Conservation (phyloP, 495 filamentous ascomycete species). For the Hypomontagnella monticulosa region DNA sequence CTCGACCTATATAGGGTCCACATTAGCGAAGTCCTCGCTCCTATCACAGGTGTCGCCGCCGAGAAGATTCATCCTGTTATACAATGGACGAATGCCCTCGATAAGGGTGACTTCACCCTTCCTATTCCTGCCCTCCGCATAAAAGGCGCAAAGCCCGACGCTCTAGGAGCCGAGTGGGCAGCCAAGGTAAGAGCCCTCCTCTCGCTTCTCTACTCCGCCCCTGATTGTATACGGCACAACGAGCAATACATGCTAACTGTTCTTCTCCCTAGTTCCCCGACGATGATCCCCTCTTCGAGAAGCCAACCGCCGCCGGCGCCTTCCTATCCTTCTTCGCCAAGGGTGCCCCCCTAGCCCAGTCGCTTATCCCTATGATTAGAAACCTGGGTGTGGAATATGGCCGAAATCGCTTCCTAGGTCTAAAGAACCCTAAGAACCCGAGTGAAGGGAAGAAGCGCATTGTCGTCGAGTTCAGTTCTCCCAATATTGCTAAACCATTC, state of each 20-base stretch:
- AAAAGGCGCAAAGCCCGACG: constrained; percentile 82
- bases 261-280: constrained; percentile 69
- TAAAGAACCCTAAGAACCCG: constrained; percentile 73
- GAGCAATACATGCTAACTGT: constrained; percentile 15
- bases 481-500: constrained; percentile 73
- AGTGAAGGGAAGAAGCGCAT: constrained; percentile 76
- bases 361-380: constrained; percentile 72
- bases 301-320: constrained; percentile 67
- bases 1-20: constrained; percentile 89
- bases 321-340: constrained; percentile 89
- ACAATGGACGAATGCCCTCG: constrained; percentile 82
- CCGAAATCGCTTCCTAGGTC: constrained; percentile 69
- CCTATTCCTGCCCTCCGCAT: constrained; percentile 82
- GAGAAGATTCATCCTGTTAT: constrained; percentile 80
- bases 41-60: constrained; percentile 76
- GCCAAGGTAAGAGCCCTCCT: constrained; percentile 61
- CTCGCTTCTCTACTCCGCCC: too few species aligned
- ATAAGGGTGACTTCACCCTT: constrained; percentile 88
- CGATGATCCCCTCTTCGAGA: constrained; percentile 74
- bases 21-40: constrained; percentile 76
- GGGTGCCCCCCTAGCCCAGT: constrained; percentile 62
- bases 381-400: constrained; percentile 70
- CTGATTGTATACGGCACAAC: neutral
- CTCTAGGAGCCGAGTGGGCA: constrained; percentile 74
- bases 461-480: constrained; percentile 51